These are phyloP conservation scores for Pseudonectria foliicola DNA, from an alignment of 2,329 filamentous ascomycete genomes.

Conservation along the genomic window DNA sequence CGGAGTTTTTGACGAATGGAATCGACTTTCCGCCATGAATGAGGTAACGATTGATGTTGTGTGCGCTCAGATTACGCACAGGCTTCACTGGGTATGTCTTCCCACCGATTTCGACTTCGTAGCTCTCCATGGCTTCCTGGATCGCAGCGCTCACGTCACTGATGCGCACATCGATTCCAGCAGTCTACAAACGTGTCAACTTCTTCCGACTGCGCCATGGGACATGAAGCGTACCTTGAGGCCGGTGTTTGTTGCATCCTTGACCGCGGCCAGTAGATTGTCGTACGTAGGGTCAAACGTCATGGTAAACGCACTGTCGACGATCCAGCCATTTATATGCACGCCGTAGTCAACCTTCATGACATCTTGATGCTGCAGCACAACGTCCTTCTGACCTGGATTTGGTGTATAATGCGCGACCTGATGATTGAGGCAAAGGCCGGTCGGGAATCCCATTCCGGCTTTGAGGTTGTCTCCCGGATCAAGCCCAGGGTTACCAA, in stretches of 20 bases:
- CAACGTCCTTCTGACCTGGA: constrained; percentile 62
- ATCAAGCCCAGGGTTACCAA: constrained; percentile 65
- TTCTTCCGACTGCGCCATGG: rapidly evolving
- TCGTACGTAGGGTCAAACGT: constrained; percentile 66
- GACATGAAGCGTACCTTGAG: constrained; percentile 42
- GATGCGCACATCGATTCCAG: constrained; percentile 82
- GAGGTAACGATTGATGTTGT: constrained; percentile 76
- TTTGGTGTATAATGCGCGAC: constrained; percentile 81
- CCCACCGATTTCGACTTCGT: constrained; percentile 74
- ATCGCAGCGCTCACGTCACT: constrained; percentile 74
- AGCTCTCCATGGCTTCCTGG: constrained; percentile 85
- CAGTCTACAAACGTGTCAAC: constrained; percentile 26
- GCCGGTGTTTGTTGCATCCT: constrained; percentile 73
- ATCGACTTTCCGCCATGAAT: constrained; percentile 88
- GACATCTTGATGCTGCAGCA: constrained; percentile 62
- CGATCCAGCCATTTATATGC: constrained; percentile 68
- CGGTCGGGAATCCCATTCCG: constrained; percentile 78
- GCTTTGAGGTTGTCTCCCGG: constrained; percentile 67
- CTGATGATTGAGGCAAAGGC: constrained; percentile 71
- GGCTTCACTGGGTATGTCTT: constrained; percentile 71
- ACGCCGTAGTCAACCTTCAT: constrained; percentile 75
- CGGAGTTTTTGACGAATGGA: constrained; percentile 75
- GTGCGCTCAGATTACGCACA: constrained; percentile 75
- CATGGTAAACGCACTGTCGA: constrained; percentile 71
- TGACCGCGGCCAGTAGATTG: constrained; percentile 62